phyloP scores from a whole-genome alignment of 2,329 filamentous ascomycete genomes.

The Pseudohalonectria lignicola region DNA sequence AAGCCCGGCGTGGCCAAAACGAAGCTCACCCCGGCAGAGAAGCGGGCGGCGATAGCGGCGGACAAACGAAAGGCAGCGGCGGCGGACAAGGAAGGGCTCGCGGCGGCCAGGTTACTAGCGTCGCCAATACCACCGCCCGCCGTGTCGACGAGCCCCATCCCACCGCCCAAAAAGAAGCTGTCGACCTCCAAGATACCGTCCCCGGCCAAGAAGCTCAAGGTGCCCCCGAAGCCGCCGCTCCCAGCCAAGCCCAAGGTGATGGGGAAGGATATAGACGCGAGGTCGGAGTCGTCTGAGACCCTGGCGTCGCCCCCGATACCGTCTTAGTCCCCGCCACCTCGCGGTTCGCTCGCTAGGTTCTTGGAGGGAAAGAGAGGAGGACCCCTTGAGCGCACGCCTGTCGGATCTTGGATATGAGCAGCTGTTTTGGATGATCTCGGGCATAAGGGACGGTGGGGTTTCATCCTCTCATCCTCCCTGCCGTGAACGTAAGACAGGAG shows the following conservation, averaged over 20 bases:
- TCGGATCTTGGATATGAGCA: too few species aligned
- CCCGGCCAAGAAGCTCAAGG: constrained; percentile 34
- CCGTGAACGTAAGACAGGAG: too few species aligned
- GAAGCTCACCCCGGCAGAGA: not conserved
- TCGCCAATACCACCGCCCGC: constrained; percentile 6
- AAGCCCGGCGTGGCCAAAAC: too few species aligned
- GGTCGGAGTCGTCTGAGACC: constrained; percentile 45
- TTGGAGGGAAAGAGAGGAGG: too few species aligned
- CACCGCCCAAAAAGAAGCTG: constrained; percentile 27
- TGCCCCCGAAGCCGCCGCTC: constrained; percentile 24
- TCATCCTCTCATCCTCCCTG: too few species aligned
- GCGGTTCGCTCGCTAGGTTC: too few species aligned
- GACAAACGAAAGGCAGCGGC: not conserved
- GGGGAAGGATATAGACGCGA: constrained; percentile 23
- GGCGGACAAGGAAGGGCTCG: not conserved
- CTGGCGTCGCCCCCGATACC: constrained; percentile 38
- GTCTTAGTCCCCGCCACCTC: too few species aligned
- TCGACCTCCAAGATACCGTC: constrained; percentile 25
- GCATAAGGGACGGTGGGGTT: too few species aligned
- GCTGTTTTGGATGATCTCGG: too few species aligned
- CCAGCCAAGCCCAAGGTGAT: constrained; percentile 34
- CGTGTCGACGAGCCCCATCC: constrained; percentile 22
- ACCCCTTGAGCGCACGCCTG: too few species aligned
- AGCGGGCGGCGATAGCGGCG: not conserved
- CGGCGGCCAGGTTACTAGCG: not conserved